phyloP scores from a whole-genome alignment of 2,329 filamentous ascomycete species.

The Macroventuria anomochaeta region DNA sequence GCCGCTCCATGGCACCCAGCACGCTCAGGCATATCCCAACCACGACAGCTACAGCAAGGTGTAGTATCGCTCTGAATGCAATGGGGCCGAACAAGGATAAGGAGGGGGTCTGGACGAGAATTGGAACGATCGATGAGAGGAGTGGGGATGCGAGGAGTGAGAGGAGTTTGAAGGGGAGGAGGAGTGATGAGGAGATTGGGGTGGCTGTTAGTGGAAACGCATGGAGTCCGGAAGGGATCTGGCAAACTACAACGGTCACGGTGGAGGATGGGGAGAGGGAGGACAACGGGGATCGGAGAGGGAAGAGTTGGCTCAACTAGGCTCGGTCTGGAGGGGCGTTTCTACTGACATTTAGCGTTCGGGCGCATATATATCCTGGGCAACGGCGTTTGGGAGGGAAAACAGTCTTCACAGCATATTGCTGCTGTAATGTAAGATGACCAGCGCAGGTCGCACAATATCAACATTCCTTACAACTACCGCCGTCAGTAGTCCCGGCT shows the following conservation, averaged over 20 bases:
- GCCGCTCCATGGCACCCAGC: not conserved
- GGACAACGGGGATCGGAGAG: not conserved
- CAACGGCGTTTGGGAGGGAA: not conserved
- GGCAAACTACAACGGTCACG: constrained; percentile 10
- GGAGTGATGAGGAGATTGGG: constrained; percentile 9
- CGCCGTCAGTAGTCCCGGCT: too few relatives aligned
- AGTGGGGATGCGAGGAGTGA: not conserved
- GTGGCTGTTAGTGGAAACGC: not conserved
- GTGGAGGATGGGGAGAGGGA: not conserved
- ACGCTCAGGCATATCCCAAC: not conserved
- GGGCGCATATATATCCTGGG: constrained; percentile 10
- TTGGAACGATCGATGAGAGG: constrained; percentile 10
- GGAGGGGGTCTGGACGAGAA: constrained; percentile 10
- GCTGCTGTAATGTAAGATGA: too few relatives aligned
- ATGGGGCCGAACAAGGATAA: constrained; percentile 1
- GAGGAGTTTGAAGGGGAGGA: not conserved
- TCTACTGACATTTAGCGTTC: not conserved
- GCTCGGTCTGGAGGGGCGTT: too few relatives aligned
- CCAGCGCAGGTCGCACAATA: too few relatives aligned
- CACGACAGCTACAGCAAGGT: not conserved
- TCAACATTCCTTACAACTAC: too few relatives aligned
- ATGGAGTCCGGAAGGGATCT: constrained; percentile 1
- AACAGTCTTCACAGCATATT: too few relatives aligned
- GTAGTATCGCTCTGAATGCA: constrained; percentile 2
- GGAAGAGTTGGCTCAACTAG: constrained; percentile 2